phyloP scores from a whole-genome alignment of 148 eudicot species.

The Vaccinium myrtillus region DNA sequence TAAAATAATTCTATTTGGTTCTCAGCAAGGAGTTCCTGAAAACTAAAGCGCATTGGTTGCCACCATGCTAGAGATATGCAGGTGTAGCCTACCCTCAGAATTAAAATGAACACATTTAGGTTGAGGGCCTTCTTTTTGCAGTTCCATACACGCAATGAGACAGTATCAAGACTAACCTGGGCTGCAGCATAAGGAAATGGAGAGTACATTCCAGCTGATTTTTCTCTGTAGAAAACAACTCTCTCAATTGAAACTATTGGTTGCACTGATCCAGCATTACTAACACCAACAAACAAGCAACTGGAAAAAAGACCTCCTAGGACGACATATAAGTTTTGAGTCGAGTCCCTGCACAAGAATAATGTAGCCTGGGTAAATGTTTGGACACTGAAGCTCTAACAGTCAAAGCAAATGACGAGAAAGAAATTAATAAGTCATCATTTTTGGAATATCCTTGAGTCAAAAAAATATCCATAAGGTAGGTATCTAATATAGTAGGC shows the following conservation, averaged over 20 bases:
- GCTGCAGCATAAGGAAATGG: slow-evolving; percentile 80
- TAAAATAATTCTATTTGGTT: background rate
- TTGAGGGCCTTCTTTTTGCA: background rate
- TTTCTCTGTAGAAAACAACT: slow-evolving; percentile 87
- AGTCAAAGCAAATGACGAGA: background rate
- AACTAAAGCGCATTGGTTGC: background rate
- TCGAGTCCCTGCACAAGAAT: slow-evolving; percentile 49
- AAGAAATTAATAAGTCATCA: background rate
- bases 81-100: background rate
- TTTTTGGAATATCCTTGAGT: background rate
- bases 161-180: slow-evolving; percentile 47
- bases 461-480: background rate
- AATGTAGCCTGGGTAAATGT: background rate
- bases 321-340: slow-evolving; percentile 51
- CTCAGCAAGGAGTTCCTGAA: background rate
- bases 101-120: background rate
- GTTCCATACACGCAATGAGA: background rate
- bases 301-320: slow-evolving; percentile 73
- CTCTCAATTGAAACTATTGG: slow-evolving; percentile 82
- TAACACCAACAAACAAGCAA: slow-evolving; percentile 72
- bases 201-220: slow-evolving; percentile 93
- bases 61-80: slow-evolving; percentile 6
- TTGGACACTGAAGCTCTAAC: background rate
- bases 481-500: background rate
- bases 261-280: slow-evolving; percentile 81